Percentiles rank a stretch among this genome's conserved stretches.
These are phyloP conservation scores for Suillus subalutaceus DNA, from an alignment of 768 basidiomycete species.

Conservation along the genomic window DNA sequence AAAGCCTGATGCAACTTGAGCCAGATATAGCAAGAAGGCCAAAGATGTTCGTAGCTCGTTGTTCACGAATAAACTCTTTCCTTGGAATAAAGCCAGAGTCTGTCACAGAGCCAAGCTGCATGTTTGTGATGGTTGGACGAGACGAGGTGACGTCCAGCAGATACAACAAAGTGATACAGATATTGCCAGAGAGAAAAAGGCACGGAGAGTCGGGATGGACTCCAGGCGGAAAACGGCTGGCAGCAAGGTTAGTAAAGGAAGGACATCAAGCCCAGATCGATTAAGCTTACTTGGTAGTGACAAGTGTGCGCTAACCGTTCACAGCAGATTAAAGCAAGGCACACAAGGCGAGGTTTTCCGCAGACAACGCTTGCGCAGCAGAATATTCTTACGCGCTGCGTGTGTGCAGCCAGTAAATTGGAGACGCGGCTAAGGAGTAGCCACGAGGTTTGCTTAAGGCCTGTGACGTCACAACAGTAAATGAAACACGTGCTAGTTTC, in stretches of 20 bases:
- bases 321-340: constrained; percentile 8
- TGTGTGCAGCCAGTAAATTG: constrained; percentile 9
- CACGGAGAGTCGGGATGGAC: constrained; percentile 29
- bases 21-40: constrained; percentile 71
- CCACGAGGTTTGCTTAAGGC: constrained; percentile 9
- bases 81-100: constrained; percentile 64
- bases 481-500: constrained; percentile 4
- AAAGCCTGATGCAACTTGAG: constrained; percentile 65
- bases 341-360: constrained; percentile 8
- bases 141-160: constrained; percentile 24
- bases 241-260: constrained; percentile 16
- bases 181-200: constrained; percentile 24
- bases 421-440: not conserved
- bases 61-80: constrained; percentile 72
- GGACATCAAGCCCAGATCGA: constrained; percentile 7
- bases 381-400: constrained; percentile 4
- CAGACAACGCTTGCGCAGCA: constrained; percentile 8
- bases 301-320: constrained; percentile 4
- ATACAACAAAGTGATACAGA: constrained; percentile 27
- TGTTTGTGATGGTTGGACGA: constrained; percentile 29
- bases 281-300: constrained; percentile 6
- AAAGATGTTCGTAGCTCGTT: constrained; percentile 58
- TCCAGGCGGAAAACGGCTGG: constrained; percentile 44
- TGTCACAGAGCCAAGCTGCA: constrained; percentile 37
- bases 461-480: constrained; percentile 5